Evolutionary conservation across 805 yeast genomes (phyloP).

Genomic region (Diddensiella transvaalensis): DNA sequence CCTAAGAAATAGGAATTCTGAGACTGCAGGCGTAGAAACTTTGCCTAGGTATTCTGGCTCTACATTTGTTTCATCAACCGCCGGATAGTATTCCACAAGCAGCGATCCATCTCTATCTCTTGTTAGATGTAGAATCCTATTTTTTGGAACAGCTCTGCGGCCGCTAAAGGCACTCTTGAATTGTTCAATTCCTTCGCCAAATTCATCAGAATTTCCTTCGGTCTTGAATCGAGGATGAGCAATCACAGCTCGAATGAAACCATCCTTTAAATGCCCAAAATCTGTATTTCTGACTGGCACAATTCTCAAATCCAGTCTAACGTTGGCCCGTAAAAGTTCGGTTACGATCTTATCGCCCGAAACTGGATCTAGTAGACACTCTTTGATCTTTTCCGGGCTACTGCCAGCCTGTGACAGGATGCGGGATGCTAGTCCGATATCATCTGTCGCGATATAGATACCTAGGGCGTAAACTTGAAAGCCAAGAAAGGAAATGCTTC

Average conservation of each 20-base stretch:
- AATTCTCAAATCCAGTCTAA: conserved; percentile 67
- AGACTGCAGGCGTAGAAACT: conserved; percentile 58
- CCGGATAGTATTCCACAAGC: conserved; percentile 42
- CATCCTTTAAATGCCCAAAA: conserved; percentile 84
- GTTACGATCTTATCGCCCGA: conserved; percentile 52
- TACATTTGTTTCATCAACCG: conserved; percentile 32
- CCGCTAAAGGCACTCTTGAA: conserved; percentile 58
- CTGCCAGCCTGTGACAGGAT: conserved; percentile 19
- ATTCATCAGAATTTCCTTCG: conserved; percentile 38
- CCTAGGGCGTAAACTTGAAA: conserved; percentile 89
- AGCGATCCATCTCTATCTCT: conserved; percentile 46
- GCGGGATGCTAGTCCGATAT: conserved; percentile 32
- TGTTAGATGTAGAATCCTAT: conserved; percentile 62
- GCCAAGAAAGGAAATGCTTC: conserved; percentile 76
- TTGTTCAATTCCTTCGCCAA: conserved; percentile 65
- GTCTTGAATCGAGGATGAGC: conserved; percentile 59
- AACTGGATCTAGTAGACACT: conserved; percentile 42
- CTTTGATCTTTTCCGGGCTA: conserved; percentile 15
- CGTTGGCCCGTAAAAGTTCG: conserved; percentile 48
- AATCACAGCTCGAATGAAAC: conserved; percentile 74
- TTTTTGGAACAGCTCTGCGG: conserved; percentile 71
- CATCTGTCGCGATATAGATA: conserved; percentile 66
- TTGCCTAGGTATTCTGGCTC: conserved; percentile 46
- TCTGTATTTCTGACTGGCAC: conserved; percentile 90
- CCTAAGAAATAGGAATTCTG: conserved; percentile 66